Base-by-base conservation (phyloP, 176 grass and related monocot species). In the Ampelocalamus luodianensis region DNA sequence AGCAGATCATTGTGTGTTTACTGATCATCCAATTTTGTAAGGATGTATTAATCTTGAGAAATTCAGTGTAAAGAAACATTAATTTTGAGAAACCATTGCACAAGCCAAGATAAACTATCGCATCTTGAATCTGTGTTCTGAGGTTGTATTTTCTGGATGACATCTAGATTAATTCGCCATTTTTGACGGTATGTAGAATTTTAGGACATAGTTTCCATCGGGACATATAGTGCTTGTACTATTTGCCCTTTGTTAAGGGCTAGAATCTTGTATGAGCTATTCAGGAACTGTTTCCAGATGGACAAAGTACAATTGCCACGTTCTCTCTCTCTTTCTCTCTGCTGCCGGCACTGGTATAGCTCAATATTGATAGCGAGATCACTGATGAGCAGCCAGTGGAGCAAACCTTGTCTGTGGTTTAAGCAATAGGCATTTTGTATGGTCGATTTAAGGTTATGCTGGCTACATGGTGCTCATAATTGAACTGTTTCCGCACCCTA, bases 401-500 rank as follows among this genome's bases (percentile, higher is more conserved):
- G 75, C 81, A 65, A 55, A 58, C 68, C 67, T 72, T 83, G 74
- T 79, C 68, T 8, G 37, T 73, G 38, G 39, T 46, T 58, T 50
- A 74, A 46, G 38, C 22, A 10, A 6, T 27, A 55, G 48, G 23
- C 46, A 67, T n/a, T 79, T 79, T 80, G 76, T 65, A 79, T 65
- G 75, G 48, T 22, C 8, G 58, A 39, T 71, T 71, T 79, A 37
- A 84, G 20, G 74, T 66, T 80, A 40, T 29, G n/a, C 54, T 49
- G 13, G 62, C 75, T 78, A 51, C 26, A 45, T 65, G 66, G 50
- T 82, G 77, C 76, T 68, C 82, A 80, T 16, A 49, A 71, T 71
- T 84, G 60, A 80, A 70, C 36, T 65, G 74, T 90, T 90, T 63
- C 50, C 51, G 69, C 14, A n/a, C 32, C 7, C 49, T 27, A 64